Conservation (phyloP, 108 stramenopile genomes). For the Halocafeteria seosinensis region DNA sequence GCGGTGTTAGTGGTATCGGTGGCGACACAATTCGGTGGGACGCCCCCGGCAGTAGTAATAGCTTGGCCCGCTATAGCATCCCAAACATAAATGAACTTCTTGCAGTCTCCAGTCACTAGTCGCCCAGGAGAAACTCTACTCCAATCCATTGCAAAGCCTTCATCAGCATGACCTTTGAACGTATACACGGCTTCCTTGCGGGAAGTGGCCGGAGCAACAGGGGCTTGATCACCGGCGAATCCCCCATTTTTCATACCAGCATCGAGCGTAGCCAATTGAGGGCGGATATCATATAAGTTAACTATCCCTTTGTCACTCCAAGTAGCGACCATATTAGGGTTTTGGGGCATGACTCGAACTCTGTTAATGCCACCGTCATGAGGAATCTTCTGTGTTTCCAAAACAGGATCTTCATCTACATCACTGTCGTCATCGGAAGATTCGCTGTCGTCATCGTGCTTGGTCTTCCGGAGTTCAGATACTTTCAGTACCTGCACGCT, state of each 20-base stretch:
- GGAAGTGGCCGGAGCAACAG: neutral
- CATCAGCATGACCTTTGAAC: conserved; percentile 51
- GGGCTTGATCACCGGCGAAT: neutral
- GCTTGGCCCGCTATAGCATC: conserved; percentile 27
- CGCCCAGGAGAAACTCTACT: conserved; percentile 42
- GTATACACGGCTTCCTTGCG: conserved; percentile 50
- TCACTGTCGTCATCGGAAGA: conserved; percentile 51
- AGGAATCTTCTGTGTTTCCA: conserved; percentile 55
- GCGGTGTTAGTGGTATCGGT: neutral
- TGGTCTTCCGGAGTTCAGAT: conserved; percentile 53
- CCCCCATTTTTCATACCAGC: neutral
- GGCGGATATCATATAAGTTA: conserved; percentile 60
- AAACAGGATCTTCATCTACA: conserved; percentile 59
- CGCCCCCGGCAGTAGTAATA: conserved; percentile 19
- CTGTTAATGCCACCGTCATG: conserved; percentile 85
- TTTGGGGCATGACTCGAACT: conserved; percentile 71
- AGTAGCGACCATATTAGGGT: conserved; percentile 59
- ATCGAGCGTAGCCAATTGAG: conserved; percentile 10
- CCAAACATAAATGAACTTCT: conserved; percentile 66
- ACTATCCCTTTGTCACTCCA: conserved; percentile 70
- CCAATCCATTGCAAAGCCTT: conserved; percentile 91
- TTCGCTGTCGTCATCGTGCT: conserved; percentile 43
- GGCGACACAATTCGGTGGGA: conserved; percentile 24
- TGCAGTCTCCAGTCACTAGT: conserved; percentile 70
- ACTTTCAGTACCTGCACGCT: conserved; percentile 61